Base-by-base conservation (phyloP, 1,139 yeast genomes). In the Hanseniaspora uvarum region DNA sequence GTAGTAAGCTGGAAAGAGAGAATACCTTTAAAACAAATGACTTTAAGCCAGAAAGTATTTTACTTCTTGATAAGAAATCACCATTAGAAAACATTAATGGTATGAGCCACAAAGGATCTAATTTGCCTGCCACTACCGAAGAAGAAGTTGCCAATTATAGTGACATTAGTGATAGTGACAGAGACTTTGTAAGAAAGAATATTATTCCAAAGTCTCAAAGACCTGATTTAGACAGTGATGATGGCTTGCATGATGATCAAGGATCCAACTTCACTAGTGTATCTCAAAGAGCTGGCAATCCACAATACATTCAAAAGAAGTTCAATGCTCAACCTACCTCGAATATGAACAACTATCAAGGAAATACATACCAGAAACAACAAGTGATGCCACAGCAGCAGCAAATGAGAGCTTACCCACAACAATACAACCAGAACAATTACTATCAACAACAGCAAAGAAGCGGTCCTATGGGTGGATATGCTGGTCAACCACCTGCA, bases 211-310 rank as follows among this genome's bases (percentile, higher is more conserved):
- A 59, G 21, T 54, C 59, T 26, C 58, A 56, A 52, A 57, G 62
- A 40, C 60, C 59, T 37, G 48, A 56, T n/a, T 28, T 60, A 16
- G 61, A 61, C 26, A 50, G 53, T 21, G 64, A 60, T 46, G 60
- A 58, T 56, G 57, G 58, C 45, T 51, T 50, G 38, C 48, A 43
- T 24, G 57, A 59, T 46, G 67, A 63, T 38, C 60, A 60, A 33
- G 61, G 59, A 26, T 84, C 94, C 0, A 83, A 82, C 61, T 83
- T 83, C 64, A 86, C 94, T 0, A 81, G 88, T 53, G 86, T 85
- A 4, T 82, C 92, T 11, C 94, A 85, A 67, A 71, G 94, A 62
- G 87, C 81, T 7, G 73, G 79, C n/a, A 83, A 84, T 62, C 85
- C 86, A 16, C 70, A 70, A 45, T 81, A 80, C 60, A 69, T 66